Evolutionary conservation across 306 rosid species (phyloP).

Genomic region (Glycyrrhiza uralensis): DNA sequence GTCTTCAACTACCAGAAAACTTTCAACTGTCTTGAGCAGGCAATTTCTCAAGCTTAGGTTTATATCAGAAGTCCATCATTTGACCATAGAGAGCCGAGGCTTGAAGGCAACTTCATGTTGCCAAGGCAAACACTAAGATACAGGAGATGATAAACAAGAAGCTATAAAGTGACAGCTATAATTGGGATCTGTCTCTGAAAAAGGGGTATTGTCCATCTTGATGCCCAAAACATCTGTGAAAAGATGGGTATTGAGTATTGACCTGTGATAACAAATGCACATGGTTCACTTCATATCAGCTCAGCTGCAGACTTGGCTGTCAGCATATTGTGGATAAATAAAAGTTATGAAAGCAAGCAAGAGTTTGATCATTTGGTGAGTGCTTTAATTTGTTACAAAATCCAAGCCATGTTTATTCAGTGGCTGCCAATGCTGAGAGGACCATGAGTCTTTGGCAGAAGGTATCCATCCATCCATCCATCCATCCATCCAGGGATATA

Average conservation of each 20-base stretch:
- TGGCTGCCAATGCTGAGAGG: not conserved
- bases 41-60: constrained; percentile 8
- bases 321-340: not conserved
- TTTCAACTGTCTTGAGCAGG: constrained; percentile 19
- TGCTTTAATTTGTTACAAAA: not conserved
- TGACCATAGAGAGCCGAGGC: not conserved
- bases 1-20: constrained; percentile 19
- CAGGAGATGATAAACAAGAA: not conserved
- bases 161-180: not conserved
- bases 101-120: not conserved
- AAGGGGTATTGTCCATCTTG: not conserved
- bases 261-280: not conserved
- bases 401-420: not conserved
- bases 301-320: not conserved
- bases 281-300: not conserved
- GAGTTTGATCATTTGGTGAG: not conserved
- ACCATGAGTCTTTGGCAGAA: not conserved
- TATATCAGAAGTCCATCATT: too few species aligned
- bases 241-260: too few species aligned
- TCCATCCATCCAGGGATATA: not conserved
- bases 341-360: not conserved
- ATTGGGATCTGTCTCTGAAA: not conserved
- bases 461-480: not conserved
- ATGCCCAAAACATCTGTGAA: not conserved
- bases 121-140: not conserved